phyloP scores from a whole-genome alignment of 352 stramenopile species.

The Phytophthora pseudosyringae region DNA sequence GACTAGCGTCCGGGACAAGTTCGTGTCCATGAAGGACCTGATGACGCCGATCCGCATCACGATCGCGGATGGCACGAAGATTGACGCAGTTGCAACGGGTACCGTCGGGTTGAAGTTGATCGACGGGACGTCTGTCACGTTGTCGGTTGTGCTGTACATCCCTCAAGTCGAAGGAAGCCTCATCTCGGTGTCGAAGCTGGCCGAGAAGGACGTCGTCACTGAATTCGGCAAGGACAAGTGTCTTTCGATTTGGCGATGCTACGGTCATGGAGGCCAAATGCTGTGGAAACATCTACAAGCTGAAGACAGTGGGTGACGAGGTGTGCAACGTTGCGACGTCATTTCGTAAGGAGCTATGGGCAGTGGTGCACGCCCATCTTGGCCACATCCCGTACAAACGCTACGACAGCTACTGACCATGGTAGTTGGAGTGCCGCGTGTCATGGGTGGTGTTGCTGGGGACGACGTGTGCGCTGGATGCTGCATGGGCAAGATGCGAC shows the following conservation, averaged over 20 bases:
- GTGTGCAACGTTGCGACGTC: conserved; percentile 7
- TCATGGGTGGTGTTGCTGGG: no score
- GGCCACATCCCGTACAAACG: conserved; percentile 23
- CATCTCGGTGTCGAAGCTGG: conserved; percentile 26
- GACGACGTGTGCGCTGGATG: neutral
- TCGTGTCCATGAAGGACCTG: conserved; percentile 19
- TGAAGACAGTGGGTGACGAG: conserved; percentile 21
- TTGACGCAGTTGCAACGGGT: conserved; percentile 24
- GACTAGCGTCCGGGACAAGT: conserved; percentile 21
- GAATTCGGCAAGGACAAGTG: conserved; percentile 28
- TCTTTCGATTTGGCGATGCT: conserved; percentile 6
- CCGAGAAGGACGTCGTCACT: conserved; percentile 16
- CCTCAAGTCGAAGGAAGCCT: conserved; percentile 22
- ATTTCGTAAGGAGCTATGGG: conserved; percentile 12
- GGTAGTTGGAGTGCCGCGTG: conserved; percentile 11
- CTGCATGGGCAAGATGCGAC: conserved; percentile 19
- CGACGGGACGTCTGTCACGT: conserved; percentile 1
- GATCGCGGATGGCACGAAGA: conserved; percentile 25
- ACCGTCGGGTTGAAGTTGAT: conserved; percentile 13
- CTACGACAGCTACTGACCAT: conserved; percentile 18
- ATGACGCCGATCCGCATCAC: conserved; percentile 12
- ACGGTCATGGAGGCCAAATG: conserved; percentile 23
- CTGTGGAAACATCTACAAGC: conserved; percentile 26
- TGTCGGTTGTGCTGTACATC: conserved; percentile 17
- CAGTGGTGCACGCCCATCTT: conserved; percentile 11